These are phyloP conservation scores for Suhomyces anneliseae DNA, from an alignment of 1,139 yeast species.

Conservation along the genomic window DNA sequence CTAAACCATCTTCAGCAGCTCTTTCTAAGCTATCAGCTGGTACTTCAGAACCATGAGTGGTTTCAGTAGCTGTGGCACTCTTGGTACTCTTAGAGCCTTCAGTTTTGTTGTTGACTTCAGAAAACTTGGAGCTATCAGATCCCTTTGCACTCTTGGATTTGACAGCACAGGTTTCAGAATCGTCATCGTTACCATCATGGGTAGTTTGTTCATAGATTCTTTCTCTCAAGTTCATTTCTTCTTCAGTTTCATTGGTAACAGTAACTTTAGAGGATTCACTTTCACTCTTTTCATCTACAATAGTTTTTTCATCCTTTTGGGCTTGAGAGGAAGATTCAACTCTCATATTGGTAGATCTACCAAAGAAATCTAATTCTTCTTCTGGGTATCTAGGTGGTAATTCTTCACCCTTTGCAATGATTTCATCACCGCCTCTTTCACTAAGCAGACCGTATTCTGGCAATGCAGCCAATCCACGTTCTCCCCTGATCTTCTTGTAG, in stretches of 20 bases:
- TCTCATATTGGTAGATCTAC: slow-evolving; percentile 36
- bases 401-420: slow-evolving; percentile 72
- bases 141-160: neutral
- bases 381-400: slow-evolving; percentile 50
- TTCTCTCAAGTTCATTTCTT: slow-evolving; percentile 40
- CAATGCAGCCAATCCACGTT: slow-evolving; percentile 45
- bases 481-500: slow-evolving; percentile 40
- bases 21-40: neutral
- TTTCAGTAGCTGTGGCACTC: neutral
- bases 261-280: slow-evolving; percentile 28
- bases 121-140: neutral
- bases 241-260: slow-evolving; percentile 41
- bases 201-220: slow-evolving; percentile 36
- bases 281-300: slow-evolving; percentile 14
- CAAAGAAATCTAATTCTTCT: slow-evolving; percentile 66
- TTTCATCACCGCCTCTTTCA: slow-evolving; percentile 35
- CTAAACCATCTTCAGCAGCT: neutral
- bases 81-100: neutral
- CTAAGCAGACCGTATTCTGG: slow-evolving; percentile 37
- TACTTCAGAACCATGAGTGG: neutral
- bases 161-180: no score
- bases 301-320: slow-evolving; percentile 6
- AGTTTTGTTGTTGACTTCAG: no score
- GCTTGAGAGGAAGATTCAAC: slow-evolving; percentile 14
- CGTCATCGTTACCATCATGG: no score